Evolutionary conservation across 257 asterid genomes (phyloP), one percentile per base, ranked within the genome.

Genomic region (Solanum bulbocastanum): DNA sequence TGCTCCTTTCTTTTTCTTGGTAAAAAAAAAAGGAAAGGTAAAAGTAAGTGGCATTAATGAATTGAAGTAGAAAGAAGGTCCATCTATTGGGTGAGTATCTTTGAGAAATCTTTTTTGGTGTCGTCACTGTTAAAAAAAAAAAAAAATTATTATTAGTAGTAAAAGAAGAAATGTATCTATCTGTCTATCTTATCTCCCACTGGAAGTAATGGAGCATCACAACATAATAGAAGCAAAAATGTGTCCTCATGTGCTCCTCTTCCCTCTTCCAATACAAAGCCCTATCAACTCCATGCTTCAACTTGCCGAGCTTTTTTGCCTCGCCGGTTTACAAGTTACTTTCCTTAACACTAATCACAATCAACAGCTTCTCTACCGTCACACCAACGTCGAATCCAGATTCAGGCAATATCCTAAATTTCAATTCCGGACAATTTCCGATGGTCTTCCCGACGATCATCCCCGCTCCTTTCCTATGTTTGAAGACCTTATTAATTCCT

Each of bases 241-340:
- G 10, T 89, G 92, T 10, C 89, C 93, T 35, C 96, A 92, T 23
- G 92, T 93, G 23, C 87, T 93, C 72, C 87, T 93, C 8, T 93
- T 91, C 12, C 95, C 95, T 0, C 20, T 92, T 9, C 94, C 93
- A 27, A 40, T 91, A 27, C 93, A 87, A 83, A 92, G 95, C 62
- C 95, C 91, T 66, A 87, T 92, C 58, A 91, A 91, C 44, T 82
- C 91, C 89, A 91, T 91, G 95, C 93, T 93, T 39, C 89, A 90
- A 27, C 93, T 93, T 1, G 95, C 95, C 10, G 93, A 92, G n/a
- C 93, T 93, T 37, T 86, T 93, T 33, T 92, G 93, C 40, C 89
- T 89, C 1, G 69, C 92, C 0, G 89, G 85, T 15, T 6, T 93
- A 68, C 86, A 91, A 25, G 90, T 93, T 13, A 93, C 94, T 9